These are phyloP conservation scores for Corrigiola litoralis DNA, from an alignment of 179 eudicot genomes.

Conservation along the genomic window DNA sequence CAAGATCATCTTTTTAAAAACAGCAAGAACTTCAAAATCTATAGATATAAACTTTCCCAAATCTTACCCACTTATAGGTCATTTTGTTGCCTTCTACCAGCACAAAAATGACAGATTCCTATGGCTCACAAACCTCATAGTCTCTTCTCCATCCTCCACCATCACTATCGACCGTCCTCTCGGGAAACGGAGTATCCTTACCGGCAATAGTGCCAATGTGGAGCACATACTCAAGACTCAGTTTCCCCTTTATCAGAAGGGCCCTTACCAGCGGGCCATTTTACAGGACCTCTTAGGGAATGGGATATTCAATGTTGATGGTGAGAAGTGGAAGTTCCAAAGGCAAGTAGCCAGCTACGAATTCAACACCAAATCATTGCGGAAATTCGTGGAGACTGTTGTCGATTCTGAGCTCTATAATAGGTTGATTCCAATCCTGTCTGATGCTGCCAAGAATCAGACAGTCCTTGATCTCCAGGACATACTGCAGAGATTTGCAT, in stretches of 20 bases:
- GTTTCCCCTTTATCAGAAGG: constrained; percentile 40
- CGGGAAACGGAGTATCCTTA: constrained; percentile 20
- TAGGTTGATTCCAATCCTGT: constrained; percentile 42
- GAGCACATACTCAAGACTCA: constrained; percentile 46
- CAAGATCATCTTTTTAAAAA: background rate
- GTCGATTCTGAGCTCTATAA: constrained; percentile 33
- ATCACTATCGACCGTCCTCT: constrained; percentile 23
- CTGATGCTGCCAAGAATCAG: constrained; percentile 28
- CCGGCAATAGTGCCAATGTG: constrained; percentile 42
- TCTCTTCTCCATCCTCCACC: constrained; percentile 30
- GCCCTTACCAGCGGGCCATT: constrained; percentile 10
- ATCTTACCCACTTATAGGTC: constrained; percentile 30
- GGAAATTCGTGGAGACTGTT: constrained; percentile 34
- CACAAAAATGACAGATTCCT: constrained; percentile 7
- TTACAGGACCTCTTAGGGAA: constrained; percentile 47
- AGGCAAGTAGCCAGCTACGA: constrained; percentile 46
- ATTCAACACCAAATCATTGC: constrained; percentile 42
- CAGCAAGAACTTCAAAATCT: too few relatives aligned
- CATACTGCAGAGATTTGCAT: constrained; percentile 47
- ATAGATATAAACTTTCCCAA: too few relatives aligned
- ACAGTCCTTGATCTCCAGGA: constrained; percentile 53
- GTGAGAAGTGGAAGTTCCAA: constrained; percentile 42
- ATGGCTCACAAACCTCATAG: constrained; percentile 16
- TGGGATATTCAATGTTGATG: constrained; percentile 51
- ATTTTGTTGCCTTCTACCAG: constrained; percentile 14